Percentiles rank a stretch among this genome's conserved stretches.
phyloP scores from a whole-genome alignment of 108 stramenopile species.

The Chaetoceros tenuissimus region DNA sequence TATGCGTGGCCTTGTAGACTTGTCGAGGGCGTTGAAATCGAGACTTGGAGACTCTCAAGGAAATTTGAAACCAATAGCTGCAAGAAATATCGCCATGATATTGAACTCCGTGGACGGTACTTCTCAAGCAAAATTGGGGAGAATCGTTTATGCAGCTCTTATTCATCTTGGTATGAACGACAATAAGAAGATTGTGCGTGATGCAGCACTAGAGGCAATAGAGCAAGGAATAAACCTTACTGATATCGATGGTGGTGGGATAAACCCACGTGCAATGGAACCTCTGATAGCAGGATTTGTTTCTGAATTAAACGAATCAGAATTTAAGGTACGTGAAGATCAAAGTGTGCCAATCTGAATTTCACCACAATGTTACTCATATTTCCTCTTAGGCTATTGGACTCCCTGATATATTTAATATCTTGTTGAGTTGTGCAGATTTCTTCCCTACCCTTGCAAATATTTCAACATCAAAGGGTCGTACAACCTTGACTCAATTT shows the following conservation, averaged over 20 bases:
- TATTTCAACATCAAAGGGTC: conserved; percentile 21
- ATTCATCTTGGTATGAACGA: conserved; percentile 75
- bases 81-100: conserved; percentile 44
- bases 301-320: conserved; percentile 56
- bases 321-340: conserved; percentile 35
- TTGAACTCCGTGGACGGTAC: conserved; percentile 48
- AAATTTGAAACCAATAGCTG: conserved; percentile 82
- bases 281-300: conserved; percentile 44
- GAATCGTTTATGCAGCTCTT: conserved; percentile 48
- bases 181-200: conserved; percentile 78
- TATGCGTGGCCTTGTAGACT: conserved; percentile 41
- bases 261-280: conserved; percentile 48
- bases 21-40: conserved; percentile 41
- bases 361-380: background rate
- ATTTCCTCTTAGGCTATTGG: conserved; percentile 26
- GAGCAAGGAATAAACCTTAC: conserved; percentile 25
- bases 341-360: background rate
- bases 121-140: conserved; percentile 62
- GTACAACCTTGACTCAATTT: conserved; percentile 30
- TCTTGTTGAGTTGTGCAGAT: conserved; percentile 25
- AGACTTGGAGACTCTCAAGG: conserved; percentile 81
- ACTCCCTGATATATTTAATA: conserved; percentile 58
- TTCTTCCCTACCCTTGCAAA: conserved; percentile 30
- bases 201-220: conserved; percentile 62
- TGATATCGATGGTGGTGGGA: conserved; percentile 39